phyloP scores from a whole-genome alignment of 1,139 yeast genomes.

The Yamadazyma jaroonii region DNA sequence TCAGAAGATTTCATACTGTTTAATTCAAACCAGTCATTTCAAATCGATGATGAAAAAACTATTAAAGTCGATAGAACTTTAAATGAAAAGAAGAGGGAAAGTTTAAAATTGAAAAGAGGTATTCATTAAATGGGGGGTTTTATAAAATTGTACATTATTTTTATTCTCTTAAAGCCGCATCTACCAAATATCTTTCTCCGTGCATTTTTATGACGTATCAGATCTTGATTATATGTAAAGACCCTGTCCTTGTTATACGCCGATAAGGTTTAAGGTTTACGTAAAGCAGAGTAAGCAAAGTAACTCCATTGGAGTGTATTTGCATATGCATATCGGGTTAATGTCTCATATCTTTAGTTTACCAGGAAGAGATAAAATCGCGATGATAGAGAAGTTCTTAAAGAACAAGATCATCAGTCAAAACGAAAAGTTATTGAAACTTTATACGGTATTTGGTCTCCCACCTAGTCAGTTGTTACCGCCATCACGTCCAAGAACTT shows the following conservation, averaged over 20 bases:
- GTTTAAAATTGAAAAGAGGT: slow-evolving; percentile 47
- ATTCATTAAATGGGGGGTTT: slow-evolving; percentile 26
- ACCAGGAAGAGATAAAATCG: background rate
- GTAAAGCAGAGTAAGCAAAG: no score
- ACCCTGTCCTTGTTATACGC: no score
- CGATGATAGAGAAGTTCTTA: slow-evolving; percentile 10
- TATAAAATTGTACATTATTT: background rate
- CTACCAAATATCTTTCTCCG: no score
- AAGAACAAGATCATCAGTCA: slow-evolving; percentile 7
- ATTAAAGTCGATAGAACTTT: slow-evolving; percentile 33
- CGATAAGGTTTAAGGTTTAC: no score
- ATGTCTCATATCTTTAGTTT: no score
- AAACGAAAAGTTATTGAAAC: slow-evolving; percentile 12
- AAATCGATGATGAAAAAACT: slow-evolving; percentile 16
- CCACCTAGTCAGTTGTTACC: slow-evolving; percentile 14
- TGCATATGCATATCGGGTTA: no score
- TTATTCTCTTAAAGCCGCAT: background rate
- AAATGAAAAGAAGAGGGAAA: slow-evolving; percentile 48
- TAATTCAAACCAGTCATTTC: slow-evolving; percentile 10
- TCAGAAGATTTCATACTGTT: slow-evolving; percentile 27
- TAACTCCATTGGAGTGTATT: no score
- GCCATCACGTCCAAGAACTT: slow-evolving; percentile 11
- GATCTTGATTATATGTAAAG: no score
- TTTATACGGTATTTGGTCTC: slow-evolving; percentile 13
- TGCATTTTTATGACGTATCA: no score